Percentiles rank a stretch among this genome's conserved stretches.
Conservation (phyloP, 768 basidiomycete genomes). For the Sporobolomyces roseus region DNA sequence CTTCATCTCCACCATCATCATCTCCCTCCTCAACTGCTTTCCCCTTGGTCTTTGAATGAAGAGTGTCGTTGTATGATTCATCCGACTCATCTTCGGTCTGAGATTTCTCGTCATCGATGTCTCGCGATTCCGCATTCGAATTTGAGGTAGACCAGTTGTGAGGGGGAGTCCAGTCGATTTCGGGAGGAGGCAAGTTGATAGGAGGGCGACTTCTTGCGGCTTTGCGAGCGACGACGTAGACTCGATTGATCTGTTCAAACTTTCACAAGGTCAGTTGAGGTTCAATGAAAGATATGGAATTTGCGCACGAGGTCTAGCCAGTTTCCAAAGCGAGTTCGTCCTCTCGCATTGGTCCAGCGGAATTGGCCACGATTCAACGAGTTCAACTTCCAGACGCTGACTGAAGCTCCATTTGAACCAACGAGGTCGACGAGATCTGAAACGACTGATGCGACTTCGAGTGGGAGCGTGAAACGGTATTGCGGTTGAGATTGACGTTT, state of each 20-base stretch:
- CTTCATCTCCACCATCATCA: not conserved
- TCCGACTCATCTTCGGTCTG: not conserved
- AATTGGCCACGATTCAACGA: not conserved
- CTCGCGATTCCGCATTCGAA: too few species aligned
- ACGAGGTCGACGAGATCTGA: constrained; percentile 17
- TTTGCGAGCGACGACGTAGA: constrained; percentile 1
- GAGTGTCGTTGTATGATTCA: not conserved
- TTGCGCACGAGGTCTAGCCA: not conserved
- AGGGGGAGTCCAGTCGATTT: not conserved
- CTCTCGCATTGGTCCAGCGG: not conserved
- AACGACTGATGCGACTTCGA: constrained; percentile 1
- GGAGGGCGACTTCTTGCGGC: not conserved
- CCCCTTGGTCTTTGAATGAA: not conserved
- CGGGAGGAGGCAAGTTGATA: not conserved
- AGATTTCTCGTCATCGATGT: not conserved
- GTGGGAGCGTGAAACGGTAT: constrained; percentile 12
- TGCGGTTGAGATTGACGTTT: too few species aligned
- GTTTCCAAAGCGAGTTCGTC: not conserved
- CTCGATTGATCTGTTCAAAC: not conserved
- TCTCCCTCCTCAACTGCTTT: not conserved
- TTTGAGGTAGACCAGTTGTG: not conserved
- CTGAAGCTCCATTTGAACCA: not conserved
- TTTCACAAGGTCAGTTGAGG: not conserved
- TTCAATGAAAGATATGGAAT: not conserved
- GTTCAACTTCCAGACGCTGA: not conserved